These are phyloP conservation scores for Mycena citricolor DNA, from an alignment of 1,284 basidiomycete species.

Conservation along the genomic window DNA sequence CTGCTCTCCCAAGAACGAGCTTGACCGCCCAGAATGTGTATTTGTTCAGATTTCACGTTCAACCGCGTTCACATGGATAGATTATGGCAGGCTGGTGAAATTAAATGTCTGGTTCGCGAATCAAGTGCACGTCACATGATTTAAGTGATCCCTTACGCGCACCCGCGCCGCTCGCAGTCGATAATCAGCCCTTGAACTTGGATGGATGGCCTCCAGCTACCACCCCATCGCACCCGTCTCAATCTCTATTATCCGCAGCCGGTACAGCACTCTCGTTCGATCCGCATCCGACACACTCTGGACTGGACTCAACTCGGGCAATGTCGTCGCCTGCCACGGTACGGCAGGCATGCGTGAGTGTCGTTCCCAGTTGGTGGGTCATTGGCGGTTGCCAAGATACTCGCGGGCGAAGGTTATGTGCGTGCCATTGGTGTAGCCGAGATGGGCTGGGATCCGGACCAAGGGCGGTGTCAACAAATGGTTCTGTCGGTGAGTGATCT, in stretches of 20 bases:
- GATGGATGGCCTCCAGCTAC: slow-evolving; percentile 26
- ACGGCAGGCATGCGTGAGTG: slow-evolving; percentile 65
- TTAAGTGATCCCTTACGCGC: too few species aligned
- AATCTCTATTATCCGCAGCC: slow-evolving; percentile 46
- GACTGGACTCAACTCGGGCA: slow-evolving; percentile 78
- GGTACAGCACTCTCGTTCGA: slow-evolving; percentile 84
- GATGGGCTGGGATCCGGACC: slow-evolving; percentile 69
- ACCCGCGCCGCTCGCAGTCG: too few species aligned
- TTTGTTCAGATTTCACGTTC: too few species aligned
- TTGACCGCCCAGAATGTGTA: too few species aligned
- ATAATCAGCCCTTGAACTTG: not conserved
- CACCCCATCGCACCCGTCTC: slow-evolving; percentile 30
- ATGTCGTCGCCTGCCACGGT: slow-evolving; percentile 73
- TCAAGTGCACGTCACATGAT: too few species aligned
- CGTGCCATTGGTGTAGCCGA: slow-evolving; percentile 59
- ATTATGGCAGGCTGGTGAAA: too few species aligned
- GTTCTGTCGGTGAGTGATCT: slow-evolving; percentile 57
- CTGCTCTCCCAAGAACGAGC: too few species aligned
- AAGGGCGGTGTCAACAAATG: slow-evolving; percentile 84
- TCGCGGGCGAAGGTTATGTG: slow-evolving; percentile 75
- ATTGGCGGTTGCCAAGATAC: slow-evolving; percentile 68
- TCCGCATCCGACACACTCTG: slow-evolving; percentile 86
- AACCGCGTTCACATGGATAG: too few species aligned
- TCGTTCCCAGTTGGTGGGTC: slow-evolving; percentile 72
- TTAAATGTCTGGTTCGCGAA: too few species aligned